Conservation (phyloP, 2,329 filamentous ascomycete genomes). For the Penicillium sp. region DNA sequence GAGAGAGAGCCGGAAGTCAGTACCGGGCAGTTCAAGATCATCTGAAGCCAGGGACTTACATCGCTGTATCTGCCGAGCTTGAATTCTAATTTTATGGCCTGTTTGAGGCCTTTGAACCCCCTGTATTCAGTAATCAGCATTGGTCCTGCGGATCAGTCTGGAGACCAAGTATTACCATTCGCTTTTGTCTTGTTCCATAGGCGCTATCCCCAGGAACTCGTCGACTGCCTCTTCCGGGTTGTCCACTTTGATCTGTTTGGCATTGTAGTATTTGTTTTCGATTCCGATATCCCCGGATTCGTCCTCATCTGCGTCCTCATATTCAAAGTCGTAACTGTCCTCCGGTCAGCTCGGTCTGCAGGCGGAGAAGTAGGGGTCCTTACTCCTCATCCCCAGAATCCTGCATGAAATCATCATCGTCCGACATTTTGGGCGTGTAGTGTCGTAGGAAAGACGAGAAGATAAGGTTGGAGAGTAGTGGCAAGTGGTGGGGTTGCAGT, state of each 20-base stretch:
- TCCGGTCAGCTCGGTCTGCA: slow-evolving; percentile 24
- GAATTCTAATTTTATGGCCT: slow-evolving; percentile 96
- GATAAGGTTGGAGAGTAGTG: not conserved
- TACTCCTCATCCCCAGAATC: slow-evolving; percentile 85
- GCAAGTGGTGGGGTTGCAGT: slow-evolving; percentile 14
- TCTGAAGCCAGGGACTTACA: slow-evolving; percentile 47
- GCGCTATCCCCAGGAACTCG: slow-evolving; percentile 86
- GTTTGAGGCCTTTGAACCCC: slow-evolving; percentile 96
- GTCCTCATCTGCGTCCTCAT: slow-evolving; percentile 89
- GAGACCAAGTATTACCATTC: slow-evolving; percentile 63
- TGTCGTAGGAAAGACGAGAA: slow-evolving; percentile 3
- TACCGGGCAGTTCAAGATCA: not conserved
- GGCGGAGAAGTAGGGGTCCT: slow-evolving; percentile 23
- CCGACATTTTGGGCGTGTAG: slow-evolving; percentile 57
- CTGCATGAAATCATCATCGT: slow-evolving; percentile 90
- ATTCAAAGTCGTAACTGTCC: slow-evolving; percentile 85
- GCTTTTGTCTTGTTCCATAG: slow-evolving; percentile 82
- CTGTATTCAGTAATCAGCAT: slow-evolving; percentile 31
- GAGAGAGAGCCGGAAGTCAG: slow-evolving; percentile 7
- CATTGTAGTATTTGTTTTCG: slow-evolving; percentile 99
- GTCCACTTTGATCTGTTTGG: slow-evolving; percentile 87
- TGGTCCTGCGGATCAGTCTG: slow-evolving; percentile 15
- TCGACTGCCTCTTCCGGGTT: slow-evolving; percentile 84
- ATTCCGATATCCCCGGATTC: slow-evolving; percentile 87
- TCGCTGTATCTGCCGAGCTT: slow-evolving; percentile 83